Conservation (phyloP, 805 yeast genomes). For the Komagataella ulmi region DNA sequence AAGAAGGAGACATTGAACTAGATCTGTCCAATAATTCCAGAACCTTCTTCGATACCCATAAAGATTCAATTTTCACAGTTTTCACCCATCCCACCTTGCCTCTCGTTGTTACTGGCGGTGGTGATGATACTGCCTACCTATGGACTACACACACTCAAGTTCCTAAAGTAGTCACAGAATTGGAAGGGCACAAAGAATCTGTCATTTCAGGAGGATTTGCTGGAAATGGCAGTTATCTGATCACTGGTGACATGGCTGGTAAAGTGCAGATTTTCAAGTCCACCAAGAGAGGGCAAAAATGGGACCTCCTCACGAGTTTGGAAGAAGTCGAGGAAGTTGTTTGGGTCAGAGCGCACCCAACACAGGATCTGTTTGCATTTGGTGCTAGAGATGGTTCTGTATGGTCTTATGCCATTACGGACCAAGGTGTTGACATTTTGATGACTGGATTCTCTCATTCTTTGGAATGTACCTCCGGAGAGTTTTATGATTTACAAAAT, state of each 20-base stretch:
- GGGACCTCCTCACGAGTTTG: conserved; percentile 58
- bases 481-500: conserved; percentile 48
- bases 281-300: conserved; percentile 65
- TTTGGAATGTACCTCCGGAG: conserved; percentile 68
- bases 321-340: conserved; percentile 86
- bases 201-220: conserved; percentile 80
- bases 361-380: conserved; percentile 67
- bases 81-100: conserved; percentile 78
- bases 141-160: conserved; percentile 91
- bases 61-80: conserved; percentile 77
- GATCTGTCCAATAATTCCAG: conserved; percentile 86
- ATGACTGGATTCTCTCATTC: conserved; percentile 78
- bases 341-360: conserved; percentile 76
- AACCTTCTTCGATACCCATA: conserved; percentile 80
- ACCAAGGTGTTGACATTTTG: conserved; percentile 48
- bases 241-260: conserved; percentile 95
- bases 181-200: conserved; percentile 78
- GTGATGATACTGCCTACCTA: conserved; percentile 76
- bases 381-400: conserved; percentile 91
- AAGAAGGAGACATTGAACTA: conserved; percentile 44
- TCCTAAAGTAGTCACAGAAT: conserved; percentile 63
- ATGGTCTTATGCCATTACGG: conserved; percentile 71
- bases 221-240: conserved; percentile 61
- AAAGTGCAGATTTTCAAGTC: conserved; percentile 62
- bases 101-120: conserved; percentile 86